These are phyloP conservation scores for Psilocybe tampanensis DNA, from an alignment of 768 basidiomycete species.

Conservation along the genomic window DNA sequence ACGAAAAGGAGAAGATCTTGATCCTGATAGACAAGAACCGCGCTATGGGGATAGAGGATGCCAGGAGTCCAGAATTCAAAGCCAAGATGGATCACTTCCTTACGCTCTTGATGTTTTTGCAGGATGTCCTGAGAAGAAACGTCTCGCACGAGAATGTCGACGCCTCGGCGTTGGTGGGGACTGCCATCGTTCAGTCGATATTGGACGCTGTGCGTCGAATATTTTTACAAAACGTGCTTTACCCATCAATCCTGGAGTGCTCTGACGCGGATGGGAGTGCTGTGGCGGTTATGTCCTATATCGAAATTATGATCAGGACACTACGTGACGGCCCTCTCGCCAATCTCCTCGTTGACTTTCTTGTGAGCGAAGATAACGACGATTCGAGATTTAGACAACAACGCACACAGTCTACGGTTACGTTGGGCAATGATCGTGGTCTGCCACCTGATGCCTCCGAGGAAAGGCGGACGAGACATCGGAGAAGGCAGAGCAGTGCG, in stretches of 20 bases:
- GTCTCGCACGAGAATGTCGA: constrained; percentile 50
- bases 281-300: constrained; percentile 93
- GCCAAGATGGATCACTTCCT: constrained; percentile 85
- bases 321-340: constrained; percentile 69
- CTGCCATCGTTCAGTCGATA: constrained; percentile 82
- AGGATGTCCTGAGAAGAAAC: constrained; percentile 83
- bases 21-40: constrained; percentile 51
- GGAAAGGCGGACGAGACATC: constrained; percentile 48
- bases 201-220: constrained; percentile 80
- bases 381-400: constrained; percentile 49
- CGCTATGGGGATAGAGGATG: constrained; percentile 74
- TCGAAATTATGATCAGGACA: constrained; percentile 85
- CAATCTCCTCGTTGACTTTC: constrained; percentile 73
- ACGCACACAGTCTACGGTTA: constrained; percentile 46
- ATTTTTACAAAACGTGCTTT: constrained; percentile 92
- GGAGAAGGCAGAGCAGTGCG: constrained; percentile 81
- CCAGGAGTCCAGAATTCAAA: constrained; percentile 75
- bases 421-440: constrained; percentile 38
- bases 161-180: constrained; percentile 69
- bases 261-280: constrained; percentile 94
- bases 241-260: constrained; percentile 91
- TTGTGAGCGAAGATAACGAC: constrained; percentile 84
- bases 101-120: constrained; percentile 87
- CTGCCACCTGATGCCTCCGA: constrained; percentile 21
- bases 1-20: constrained; percentile 54